Evolutionary conservation across 306 rosid genomes (phyloP).

Genomic region (Rosa multiflora): DNA sequence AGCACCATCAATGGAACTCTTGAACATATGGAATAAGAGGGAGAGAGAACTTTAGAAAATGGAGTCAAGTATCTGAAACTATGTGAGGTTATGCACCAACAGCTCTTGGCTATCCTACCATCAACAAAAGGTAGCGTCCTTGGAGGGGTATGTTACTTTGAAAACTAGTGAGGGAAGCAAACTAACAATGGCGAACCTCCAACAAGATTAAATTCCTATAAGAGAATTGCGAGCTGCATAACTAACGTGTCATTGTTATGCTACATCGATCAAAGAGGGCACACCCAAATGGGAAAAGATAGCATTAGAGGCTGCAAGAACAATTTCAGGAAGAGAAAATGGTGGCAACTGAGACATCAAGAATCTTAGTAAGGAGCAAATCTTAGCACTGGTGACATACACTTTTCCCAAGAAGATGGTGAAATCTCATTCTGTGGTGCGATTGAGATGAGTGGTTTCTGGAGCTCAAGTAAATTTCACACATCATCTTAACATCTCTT

Average conservation of each 20-base stretch:
- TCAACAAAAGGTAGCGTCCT: constrained; percentile 61
- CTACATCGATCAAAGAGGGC: constrained; percentile 55
- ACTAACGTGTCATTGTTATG: neutral
- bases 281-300: constrained; percentile 74
- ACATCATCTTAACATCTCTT: neutral
- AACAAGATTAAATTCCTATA: neutral
- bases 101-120: constrained; percentile 89
- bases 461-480: constrained; percentile 63
- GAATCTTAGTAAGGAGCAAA: constrained; percentile 85
- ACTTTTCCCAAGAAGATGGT: constrained; percentile 91
- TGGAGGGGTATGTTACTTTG: constrained; percentile 56
- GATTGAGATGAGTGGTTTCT: constrained; percentile 97
- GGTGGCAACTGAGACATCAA: constrained; percentile 97
- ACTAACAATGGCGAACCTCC: neutral
- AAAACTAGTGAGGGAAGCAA: neutral
- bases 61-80: constrained; percentile 63
- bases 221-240: neutral
- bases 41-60: constrained; percentile 60
- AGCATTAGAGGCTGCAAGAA: constrained; percentile 90
- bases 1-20: constrained; percentile 83
- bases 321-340: constrained; percentile 95
- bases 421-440: constrained; percentile 93
- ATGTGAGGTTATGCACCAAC: constrained; percentile 79
- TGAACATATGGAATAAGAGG: constrained; percentile 79
- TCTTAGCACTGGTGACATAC: constrained; percentile 93